Base-by-base conservation (phyloP, 495 filamentous ascomycete genomes). In the Penicillium silybi region DNA sequence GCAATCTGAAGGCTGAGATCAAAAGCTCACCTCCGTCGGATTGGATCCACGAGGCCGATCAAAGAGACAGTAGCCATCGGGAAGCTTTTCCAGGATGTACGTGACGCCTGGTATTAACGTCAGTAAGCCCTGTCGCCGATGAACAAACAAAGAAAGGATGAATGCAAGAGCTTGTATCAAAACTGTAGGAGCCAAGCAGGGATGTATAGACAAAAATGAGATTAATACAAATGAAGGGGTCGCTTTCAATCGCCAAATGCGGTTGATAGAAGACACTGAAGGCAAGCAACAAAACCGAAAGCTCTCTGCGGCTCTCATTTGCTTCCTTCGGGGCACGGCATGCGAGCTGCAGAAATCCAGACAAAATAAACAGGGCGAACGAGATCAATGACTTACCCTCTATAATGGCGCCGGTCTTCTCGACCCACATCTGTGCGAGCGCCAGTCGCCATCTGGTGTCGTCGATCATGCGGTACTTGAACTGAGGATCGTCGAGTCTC, bases 41-140 rank as follows among this genome's bases (percentile, higher is more conserved):
- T 76, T 67, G 6, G 52, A 63, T 2, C 39, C 46, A 9, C 80
- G 72, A 6, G 73, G 63, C 41, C 70, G 66, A 25, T 81, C 69
- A 53, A 71, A 75, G 1, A 82, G 56, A 4, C 57, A 62, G 60
- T 84, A 85, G 15, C 80, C 80, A 4, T 75, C 71, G 11, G 82
- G 82, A n/a, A 85, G 59, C 15, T 58, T 58, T 40, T 82, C 74
- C 6, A 85, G 65, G 9, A 61, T 66, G 59, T 83, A 82, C 0
- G 41, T 63, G n/a, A 71, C 59, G 17, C 74, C 76, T 80, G n/a
- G 20, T 11, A 47, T 17, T 15, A 38, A 20, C 15, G 9, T 46
- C 10, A 16, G 40, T 59, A 20, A 63, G 46, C 32, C n/a, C 8
- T 16, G 15, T 15, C n/a, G 34, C n/a, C 29, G 9, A 47, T 35